A percentile compares a stretch with the other conserved stretches of the same genome.
Evolutionary conservation across 805 yeast genomes (phyloP).

Genomic region (Pichia occidentalis): DNA sequence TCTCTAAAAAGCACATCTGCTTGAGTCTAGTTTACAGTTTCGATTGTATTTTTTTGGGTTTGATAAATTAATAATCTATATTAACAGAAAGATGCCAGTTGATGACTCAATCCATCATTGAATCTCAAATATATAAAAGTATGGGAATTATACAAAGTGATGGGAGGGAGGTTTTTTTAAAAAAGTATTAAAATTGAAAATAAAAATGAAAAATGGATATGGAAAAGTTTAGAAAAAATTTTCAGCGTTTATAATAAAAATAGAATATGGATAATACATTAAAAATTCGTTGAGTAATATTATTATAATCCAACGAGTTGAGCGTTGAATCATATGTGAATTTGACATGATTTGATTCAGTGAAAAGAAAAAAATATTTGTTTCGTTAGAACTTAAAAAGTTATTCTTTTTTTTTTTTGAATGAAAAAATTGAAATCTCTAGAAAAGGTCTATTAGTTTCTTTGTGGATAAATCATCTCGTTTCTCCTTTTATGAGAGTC

Average conservation of each 20-base stretch:
- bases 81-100: constrained; percentile 20
- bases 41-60: neutral
- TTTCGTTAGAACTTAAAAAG: constrained; percentile 9
- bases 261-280: constrained; percentile 5
- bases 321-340: constrained; percentile 19
- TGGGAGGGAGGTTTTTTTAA: constrained; percentile 5
- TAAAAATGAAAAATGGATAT: constrained; percentile 1
- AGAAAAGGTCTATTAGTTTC: no score
- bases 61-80: constrained; percentile 7
- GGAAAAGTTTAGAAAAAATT: constrained; percentile 2
- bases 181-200: constrained; percentile 1
- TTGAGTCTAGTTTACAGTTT: no score
- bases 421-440: no score
- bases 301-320: constrained; percentile 24
- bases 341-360: neutral
- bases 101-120: constrained; percentile 20
- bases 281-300: constrained; percentile 9
- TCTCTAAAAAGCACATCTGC: no score
- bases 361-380: neutral
- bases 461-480: no score
- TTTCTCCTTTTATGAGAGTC: no score
- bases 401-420: neutral
- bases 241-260: constrained; percentile 3
- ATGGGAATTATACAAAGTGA: constrained; percentile 5
- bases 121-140: constrained; percentile 12